Conservation (phyloP, 371 early-diverging fungal genomes). For the Rhizopus stolonifer region DNA sequence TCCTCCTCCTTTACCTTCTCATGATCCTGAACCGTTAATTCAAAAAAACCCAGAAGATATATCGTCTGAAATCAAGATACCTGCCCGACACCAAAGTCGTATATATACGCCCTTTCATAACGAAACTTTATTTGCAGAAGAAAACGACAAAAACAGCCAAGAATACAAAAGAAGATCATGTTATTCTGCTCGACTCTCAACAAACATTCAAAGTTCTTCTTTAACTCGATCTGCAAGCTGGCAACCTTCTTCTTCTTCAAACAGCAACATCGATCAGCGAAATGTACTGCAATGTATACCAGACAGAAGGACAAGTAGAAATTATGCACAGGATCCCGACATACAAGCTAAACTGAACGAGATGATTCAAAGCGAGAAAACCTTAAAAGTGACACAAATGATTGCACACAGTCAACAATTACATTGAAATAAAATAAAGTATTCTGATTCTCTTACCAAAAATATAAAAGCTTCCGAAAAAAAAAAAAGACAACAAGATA, state of each 20-base stretch:
- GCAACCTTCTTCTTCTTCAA: slow-evolving; percentile 13
- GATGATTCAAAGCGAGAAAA: slow-evolving; percentile 15
- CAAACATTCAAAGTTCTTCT: not conserved
- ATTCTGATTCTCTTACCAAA: too few species aligned
- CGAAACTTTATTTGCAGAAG: not conserved
- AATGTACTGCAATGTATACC: slow-evolving; percentile 14
- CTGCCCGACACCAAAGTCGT: slow-evolving; percentile 21
- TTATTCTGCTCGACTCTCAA: not conserved
- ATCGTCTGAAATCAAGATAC: slow-evolving; percentile 12
- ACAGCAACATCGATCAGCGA: not conserved
- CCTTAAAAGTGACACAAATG: not conserved
- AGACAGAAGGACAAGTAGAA: slow-evolving; percentile 26
- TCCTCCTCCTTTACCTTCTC: not conserved
- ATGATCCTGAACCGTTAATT: too few species aligned
- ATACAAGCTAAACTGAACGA: slow-evolving; percentile 24
- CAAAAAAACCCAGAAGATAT: too few species aligned
- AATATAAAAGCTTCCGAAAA: too few species aligned
- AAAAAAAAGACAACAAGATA: too few species aligned
- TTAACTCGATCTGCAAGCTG: slow-evolving; percentile 23
- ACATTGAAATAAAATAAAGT: too few species aligned
- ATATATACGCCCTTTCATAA: slow-evolving; percentile 12
- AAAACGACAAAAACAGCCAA: not conserved
- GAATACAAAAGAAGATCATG: slow-evolving; percentile 10
- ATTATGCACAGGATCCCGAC: slow-evolving; percentile 24
- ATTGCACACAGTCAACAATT: not conserved